Percentiles rank a stretch among this genome's conserved stretches.
phyloP scores from a whole-genome alignment of 202 grass and related monocot species.

The Schoenoplectus tabernaemontani region DNA sequence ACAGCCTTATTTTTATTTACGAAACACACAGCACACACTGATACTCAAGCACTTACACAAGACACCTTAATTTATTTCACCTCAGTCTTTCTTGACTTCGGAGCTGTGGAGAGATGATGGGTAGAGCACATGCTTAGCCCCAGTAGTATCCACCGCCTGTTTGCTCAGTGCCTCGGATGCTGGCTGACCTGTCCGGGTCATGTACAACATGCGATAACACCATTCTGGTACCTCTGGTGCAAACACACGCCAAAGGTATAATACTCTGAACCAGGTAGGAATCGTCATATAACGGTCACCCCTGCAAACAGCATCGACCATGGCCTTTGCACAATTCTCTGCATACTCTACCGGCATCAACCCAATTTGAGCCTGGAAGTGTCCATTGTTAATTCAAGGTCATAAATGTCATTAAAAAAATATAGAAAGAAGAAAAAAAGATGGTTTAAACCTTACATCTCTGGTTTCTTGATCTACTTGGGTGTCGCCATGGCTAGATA shows the following conservation, averaged over 20 bases:
- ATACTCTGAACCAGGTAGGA: slow-evolving; percentile 56
- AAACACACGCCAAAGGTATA: slow-evolving; percentile 59
- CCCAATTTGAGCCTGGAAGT: slow-evolving; percentile 53
- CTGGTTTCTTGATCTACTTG: slow-evolving; percentile 50
- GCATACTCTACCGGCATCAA: slow-evolving; percentile 53
- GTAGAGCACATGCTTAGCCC: slow-evolving; percentile 40
- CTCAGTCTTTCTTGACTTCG: slow-evolving; percentile 38
- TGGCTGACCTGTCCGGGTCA: slow-evolving; percentile 21
- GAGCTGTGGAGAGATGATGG: slow-evolving; percentile 35
- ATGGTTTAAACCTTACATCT: slow-evolving; percentile 32
- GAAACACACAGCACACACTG: not conserved
- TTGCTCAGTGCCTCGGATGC: slow-evolving; percentile 28
- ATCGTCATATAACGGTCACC: slow-evolving; percentile 45
- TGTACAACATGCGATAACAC: slow-evolving; percentile 57
- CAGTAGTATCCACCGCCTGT: slow-evolving; percentile 29
- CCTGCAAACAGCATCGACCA: slow-evolving; percentile 47
- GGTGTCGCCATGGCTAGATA: slow-evolving; percentile 35
- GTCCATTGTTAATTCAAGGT: not conserved
- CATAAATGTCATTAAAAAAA: not conserved
- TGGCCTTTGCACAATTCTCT: slow-evolving; percentile 52
- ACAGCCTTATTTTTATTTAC: not conserved
- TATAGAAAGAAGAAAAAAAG: not conserved
- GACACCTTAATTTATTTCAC: too few species aligned
- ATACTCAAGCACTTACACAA: not conserved
- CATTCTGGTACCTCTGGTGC: slow-evolving; percentile 57